Percentiles rank a stretch among this genome's conserved stretches.
Evolutionary conservation across 352 stramenopile genomes (phyloP).

Genomic region (Globisporangium nodosum): DNA sequence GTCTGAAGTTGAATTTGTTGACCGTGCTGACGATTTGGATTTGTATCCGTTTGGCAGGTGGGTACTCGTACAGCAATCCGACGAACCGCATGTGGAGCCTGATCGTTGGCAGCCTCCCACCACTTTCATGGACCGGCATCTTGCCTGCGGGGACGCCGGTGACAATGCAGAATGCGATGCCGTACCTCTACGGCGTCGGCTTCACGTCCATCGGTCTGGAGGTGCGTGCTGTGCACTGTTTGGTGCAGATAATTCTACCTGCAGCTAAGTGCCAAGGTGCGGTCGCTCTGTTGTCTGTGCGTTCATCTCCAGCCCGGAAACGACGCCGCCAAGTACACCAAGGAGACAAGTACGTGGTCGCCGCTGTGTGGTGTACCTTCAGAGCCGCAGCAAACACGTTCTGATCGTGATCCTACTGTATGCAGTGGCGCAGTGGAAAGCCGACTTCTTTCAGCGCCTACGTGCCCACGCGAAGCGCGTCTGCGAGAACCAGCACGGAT

Average conservation of each 20-base stretch:
- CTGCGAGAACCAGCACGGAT: conserved; percentile 30
- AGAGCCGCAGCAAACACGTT: background rate
- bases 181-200: conserved; percentile 52
- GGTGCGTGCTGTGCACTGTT: conserved; percentile 21
- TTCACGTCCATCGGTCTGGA: conserved; percentile 83
- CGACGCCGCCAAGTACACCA: conserved; percentile 74
- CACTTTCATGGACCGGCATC: conserved; percentile 55
- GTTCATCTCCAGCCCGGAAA: conserved; percentile 58
- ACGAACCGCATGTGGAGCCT: conserved; percentile 89
- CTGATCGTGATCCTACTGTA: background rate
- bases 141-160: conserved; percentile 52
- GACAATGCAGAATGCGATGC: conserved; percentile 68
- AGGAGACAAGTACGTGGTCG: conserved; percentile 45
- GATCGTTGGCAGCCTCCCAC: conserved; percentile 55
- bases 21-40: conserved; percentile 1
- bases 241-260: too few relatives aligned
- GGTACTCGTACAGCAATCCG: conserved; percentile 56
- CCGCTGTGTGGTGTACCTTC: background rate
- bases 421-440: conserved; percentile 57
- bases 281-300: background rate
- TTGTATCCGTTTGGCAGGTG: conserved; percentile 5
- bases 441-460: conserved; percentile 56
- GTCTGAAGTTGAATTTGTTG: conserved; percentile 42
- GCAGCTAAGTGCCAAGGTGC: too few relatives aligned
- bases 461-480: conserved; percentile 49